Conservation (phyloP, 306 rosid species). For the apple (Malus domestica) region DNA sequence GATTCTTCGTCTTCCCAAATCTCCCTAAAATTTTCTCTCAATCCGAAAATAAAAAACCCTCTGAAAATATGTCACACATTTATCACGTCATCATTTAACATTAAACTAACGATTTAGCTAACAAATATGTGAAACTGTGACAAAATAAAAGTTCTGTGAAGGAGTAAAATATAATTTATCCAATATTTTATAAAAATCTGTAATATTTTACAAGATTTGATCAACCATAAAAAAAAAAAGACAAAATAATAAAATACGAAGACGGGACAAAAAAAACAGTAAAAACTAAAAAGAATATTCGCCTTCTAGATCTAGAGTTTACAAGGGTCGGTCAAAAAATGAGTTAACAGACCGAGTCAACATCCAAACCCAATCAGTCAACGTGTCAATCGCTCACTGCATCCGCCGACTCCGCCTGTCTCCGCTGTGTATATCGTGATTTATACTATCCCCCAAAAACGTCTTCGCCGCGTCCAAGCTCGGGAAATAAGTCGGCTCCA, state of each 20-base stretch:
- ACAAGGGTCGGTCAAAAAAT: background rate
- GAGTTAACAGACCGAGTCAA: background rate
- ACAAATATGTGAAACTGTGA: rapidly evolving
- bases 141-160: too few relatives aligned
- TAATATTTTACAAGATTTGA: slow-evolving; percentile 1
- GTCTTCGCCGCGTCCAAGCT: slow-evolving; percentile 95
- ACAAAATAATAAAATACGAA: background rate
- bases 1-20: too few relatives aligned
- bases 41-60: too few relatives aligned
- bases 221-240: background rate
- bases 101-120: too few relatives aligned
- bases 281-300: background rate
- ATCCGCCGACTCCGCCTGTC: background rate
- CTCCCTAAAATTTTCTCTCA: too few relatives aligned
- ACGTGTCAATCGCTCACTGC: background rate
- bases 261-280: background rate
- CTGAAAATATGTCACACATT: too few relatives aligned
- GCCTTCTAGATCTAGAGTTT: background rate
- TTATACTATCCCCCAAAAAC: slow-evolving; percentile 54
- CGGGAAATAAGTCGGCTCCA: slow-evolving; percentile 84
- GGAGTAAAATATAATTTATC: too few relatives aligned
- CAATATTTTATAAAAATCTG: background rate
- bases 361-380: background rate
- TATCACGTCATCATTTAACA: too few relatives aligned
- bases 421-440: slow-evolving; percentile 2